Percentiles rank a stretch among this genome's conserved stretches.
Evolutionary conservation across 2,329 filamentous ascomycete species (phyloP).

Genomic region (Thelonectria discophora): DNA sequence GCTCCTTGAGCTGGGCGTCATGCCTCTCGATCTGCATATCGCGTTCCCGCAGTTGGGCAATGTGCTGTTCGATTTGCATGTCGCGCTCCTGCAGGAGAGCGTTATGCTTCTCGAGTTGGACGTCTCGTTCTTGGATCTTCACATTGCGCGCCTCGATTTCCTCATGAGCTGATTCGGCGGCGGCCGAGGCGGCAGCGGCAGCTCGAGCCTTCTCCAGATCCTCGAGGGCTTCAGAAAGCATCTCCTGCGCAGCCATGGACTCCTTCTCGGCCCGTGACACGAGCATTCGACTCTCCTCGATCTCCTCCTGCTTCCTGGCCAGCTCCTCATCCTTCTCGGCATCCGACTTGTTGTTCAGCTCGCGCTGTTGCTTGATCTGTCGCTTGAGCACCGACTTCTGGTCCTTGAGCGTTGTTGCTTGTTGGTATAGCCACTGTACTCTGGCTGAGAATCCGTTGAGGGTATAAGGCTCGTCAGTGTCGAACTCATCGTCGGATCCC

Average conservation of each 20-base stretch:
- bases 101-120: conserved; percentile 10
- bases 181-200: conserved; percentile 35
- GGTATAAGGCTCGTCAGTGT: conserved; percentile 71
- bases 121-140: conserved; percentile 45
- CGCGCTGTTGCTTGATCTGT: conserved; percentile 94
- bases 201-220: conserved; percentile 55
- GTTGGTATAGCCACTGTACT: conserved; percentile 80
- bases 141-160: conserved; percentile 49
- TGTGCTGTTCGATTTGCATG: conserved; percentile 33
- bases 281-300: conserved; percentile 55
- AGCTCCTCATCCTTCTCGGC: conserved; percentile 72
- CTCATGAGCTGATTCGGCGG: conserved; percentile 38
- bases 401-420: conserved; percentile 80
- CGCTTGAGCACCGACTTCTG: conserved; percentile 90
- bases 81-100: conserved; percentile 37
- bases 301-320: conserved; percentile 64
- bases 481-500: conserved; percentile 66
- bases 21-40: conserved; percentile 32
- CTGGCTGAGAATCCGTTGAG: conserved; percentile 79
- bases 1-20: background rate
- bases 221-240: conserved; percentile 58
- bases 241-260: conserved; percentile 52
- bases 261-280: conserved; percentile 51
- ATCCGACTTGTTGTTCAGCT: conserved; percentile 89
- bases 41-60: conserved; percentile 30